Evolutionary conservation across 228 moss, liverwort and hornwort species (phyloP), one percentile per base, ranked within the genome.

Genomic region (Sphagnum magellanicum): DNA sequence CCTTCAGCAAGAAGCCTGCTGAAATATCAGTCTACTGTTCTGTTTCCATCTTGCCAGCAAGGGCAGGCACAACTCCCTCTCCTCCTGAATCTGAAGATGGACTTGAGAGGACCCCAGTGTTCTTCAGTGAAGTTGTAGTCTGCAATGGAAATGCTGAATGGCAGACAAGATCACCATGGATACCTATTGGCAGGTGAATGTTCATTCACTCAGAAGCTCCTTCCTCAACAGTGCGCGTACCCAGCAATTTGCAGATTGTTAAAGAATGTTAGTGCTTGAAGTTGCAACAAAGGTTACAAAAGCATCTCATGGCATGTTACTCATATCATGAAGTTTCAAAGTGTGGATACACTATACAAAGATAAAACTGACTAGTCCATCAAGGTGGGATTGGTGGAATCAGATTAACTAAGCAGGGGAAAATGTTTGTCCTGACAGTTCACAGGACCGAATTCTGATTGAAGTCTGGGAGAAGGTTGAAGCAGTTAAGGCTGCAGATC

Each of bases 381-480:
- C 32, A 32, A 32, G 32, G 32, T 32, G 32, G 32, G 32, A 32
- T 32, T 32, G 32, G 2, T 32, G 32, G 32, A 32, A 32, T 32
- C 32, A 6, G 16, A 17, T 48, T 46, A 65, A 70, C 70, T 75
- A 17, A 75, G 52, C 51, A 70, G 60, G 61, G 16, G 7, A 8
- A 60, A 48, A 61, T 70, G 70, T 70, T 61, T 69, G 60, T 65
- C 8, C 5, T 67, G 67, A 58, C 79, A 83, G 83, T 75, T 63
- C 74, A 78, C 83, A 83, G 77, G 83, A 83, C 65, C 68, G 66
- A 50, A 77, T 83, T 59, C 66, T 83, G 60, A 68, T 83, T 61
- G 83, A 83, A 74, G 79, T 83, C 8, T 83, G 83, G 83, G 79
- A 83, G 68, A 74, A 72, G 49, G 67, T 58, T 48, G 81, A 72